A percentile compares a stretch with the other conserved stretches of the same genome.
phyloP scores from a whole-genome alignment of 208 protist species.

The Trypanosoma conorhini region DNA sequence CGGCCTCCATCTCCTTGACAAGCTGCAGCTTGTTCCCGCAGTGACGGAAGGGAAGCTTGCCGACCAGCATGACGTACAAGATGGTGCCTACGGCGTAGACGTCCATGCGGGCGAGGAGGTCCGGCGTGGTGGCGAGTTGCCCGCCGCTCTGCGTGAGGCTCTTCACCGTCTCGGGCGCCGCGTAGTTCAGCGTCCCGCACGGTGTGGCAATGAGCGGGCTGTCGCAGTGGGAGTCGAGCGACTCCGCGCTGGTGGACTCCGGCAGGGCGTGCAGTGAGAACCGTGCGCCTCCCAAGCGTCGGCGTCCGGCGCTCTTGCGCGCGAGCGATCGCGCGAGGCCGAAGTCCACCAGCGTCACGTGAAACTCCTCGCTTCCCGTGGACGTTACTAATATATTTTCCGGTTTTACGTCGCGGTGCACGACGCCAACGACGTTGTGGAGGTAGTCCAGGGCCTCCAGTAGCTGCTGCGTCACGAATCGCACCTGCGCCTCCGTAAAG shows the following conservation, averaged over 20 bases:
- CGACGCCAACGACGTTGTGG: constrained; percentile 66
- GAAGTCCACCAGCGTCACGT: constrained; percentile 85
- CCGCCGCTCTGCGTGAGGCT: constrained; percentile 47
- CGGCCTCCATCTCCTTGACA: constrained; percentile 66
- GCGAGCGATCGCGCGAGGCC: constrained; percentile 58
- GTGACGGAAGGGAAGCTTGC: constrained; percentile 73
- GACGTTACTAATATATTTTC: constrained; percentile 82
- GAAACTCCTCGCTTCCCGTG: constrained; percentile 27
- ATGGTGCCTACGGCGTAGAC: constrained; percentile 77
- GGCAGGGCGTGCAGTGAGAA: constrained; percentile 5
- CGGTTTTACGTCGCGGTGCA: constrained; percentile 90
- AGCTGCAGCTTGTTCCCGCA: constrained; percentile 64
- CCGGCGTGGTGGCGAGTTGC: constrained; percentile 62
- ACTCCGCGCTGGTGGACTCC: constrained; percentile 32
- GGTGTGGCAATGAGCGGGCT: constrained; percentile 83
- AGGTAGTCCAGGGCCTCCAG: constrained; percentile 77
- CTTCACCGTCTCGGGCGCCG: constrained; percentile 81
- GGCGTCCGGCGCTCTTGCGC: neutral
- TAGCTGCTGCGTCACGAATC: constrained; percentile 73
- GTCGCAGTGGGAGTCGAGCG: constrained; percentile 51
- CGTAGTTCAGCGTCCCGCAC: constrained; percentile 86
- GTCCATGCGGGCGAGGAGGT: constrained; percentile 69
- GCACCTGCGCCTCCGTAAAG: constrained; percentile 64
- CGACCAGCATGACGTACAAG: constrained; percentile 84
- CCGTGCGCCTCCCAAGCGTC: constrained; percentile 7